These are phyloP conservation scores for Echria macrotheca DNA, from an alignment of 495 filamentous ascomycete species.

Conservation along the genomic window DNA sequence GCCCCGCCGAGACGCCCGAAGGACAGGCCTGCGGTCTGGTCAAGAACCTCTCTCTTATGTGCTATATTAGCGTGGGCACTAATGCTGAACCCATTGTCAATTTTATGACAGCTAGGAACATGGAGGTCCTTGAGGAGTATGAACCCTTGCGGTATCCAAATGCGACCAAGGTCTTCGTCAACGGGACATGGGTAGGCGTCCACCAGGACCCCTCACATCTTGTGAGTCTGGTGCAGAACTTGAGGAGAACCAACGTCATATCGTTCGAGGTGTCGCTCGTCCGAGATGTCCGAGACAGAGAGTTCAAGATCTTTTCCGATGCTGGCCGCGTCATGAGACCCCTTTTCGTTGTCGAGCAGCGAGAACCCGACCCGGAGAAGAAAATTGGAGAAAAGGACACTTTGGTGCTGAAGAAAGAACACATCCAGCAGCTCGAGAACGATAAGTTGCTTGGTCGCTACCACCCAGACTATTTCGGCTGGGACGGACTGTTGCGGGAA, in stretches of 20 bases:
- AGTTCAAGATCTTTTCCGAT: conserved; percentile 98
- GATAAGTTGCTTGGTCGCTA: conserved; percentile 53
- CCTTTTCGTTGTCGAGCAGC: conserved; percentile 70
- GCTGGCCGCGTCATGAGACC: conserved; percentile 91
- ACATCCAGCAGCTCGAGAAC: conserved; percentile 58
- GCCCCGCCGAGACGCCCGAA: conserved; percentile 96
- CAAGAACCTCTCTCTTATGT: conserved; percentile 98
- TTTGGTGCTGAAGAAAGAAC: conserved; percentile 75
- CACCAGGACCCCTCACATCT: conserved; percentile 78
- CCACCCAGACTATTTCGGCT: conserved; percentile 68
- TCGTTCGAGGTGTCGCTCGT: conserved; percentile 88
- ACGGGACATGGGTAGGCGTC: conserved; percentile 94
- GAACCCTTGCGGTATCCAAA: conserved; percentile 83
- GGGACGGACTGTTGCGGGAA: conserved; percentile 72
- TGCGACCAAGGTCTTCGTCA: conserved; percentile 96
- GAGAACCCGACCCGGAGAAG: conserved; percentile 61
- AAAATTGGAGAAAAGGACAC: conserved; percentile 65
- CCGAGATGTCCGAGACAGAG: conserved; percentile 89
- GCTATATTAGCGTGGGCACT: conserved; percentile 90
- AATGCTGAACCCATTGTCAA: conserved; percentile 84
- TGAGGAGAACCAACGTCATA: conserved; percentile 72
- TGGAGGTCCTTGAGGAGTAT: conserved; percentile 96
- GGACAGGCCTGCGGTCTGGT: conserved; percentile 97
- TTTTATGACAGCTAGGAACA: conserved; percentile 88
- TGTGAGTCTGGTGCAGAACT: conserved; percentile 66